Conservation (phyloP, 495 filamentous ascomycete genomes). For the Chaetomium tenue region DNA sequence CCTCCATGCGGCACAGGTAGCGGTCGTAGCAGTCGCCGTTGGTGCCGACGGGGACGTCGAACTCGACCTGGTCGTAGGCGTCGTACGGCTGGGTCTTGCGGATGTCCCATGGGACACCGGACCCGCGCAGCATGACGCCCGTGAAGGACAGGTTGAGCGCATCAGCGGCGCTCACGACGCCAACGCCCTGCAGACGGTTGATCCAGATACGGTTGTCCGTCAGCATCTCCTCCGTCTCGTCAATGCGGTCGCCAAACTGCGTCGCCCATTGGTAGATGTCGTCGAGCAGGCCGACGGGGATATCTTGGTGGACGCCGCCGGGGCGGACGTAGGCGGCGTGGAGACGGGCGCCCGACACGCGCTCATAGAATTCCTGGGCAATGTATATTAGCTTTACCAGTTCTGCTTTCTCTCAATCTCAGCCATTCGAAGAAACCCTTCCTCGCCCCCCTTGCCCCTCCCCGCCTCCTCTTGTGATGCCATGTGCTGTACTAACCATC, state of each 20-base stretch:
- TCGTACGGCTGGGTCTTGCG: constrained; percentile 95
- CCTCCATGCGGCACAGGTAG: constrained; percentile 99
- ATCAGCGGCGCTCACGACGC: constrained; percentile 86
- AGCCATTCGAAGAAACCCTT: too few species aligned
- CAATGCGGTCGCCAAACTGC: constrained; percentile 98
- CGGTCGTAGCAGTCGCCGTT: constrained; percentile 99
- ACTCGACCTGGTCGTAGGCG: constrained; percentile 95
- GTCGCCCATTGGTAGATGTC: constrained; percentile 99
- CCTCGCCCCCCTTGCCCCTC: background rate
- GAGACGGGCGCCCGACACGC: constrained; percentile 95
- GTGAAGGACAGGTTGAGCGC: constrained; percentile 94
- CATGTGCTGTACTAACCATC: constrained; percentile 63
- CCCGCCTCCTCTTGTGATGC: too few species aligned
- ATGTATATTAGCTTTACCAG: constrained; percentile 31
- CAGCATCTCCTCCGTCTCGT: constrained; percentile 97
- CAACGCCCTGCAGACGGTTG: constrained; percentile 83
- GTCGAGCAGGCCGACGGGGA: constrained; percentile 91
- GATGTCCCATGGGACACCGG: constrained; percentile 96
- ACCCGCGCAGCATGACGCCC: constrained; percentile 96
- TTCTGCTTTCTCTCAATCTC: background rate
- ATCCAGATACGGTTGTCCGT: constrained; percentile 99
- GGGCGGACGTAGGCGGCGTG: constrained; percentile 98
- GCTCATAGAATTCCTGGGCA: constrained; percentile 97
- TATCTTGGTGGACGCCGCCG: constrained; percentile 92
- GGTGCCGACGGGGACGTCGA: constrained; percentile 93